phyloP scores from a whole-genome alignment of 257 asterid species.

The Scutellaria barbata region DNA sequence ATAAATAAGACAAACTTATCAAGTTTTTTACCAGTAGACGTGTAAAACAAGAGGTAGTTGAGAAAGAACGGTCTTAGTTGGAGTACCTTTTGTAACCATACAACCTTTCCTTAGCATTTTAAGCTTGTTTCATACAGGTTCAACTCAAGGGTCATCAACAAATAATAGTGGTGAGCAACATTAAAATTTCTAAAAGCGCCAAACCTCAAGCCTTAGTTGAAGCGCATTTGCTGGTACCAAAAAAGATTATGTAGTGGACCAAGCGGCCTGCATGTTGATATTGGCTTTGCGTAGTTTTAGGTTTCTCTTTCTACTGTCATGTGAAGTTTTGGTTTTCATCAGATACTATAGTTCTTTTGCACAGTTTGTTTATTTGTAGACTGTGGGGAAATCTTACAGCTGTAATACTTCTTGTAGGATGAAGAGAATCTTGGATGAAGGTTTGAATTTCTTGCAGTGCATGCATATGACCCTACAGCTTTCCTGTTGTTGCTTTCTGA shows the following conservation, averaged over 20 bases:
- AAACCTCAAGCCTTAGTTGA: too few relatives aligned
- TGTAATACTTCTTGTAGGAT: conserved; percentile 46
- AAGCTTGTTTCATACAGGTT: background rate
- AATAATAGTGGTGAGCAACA: background rate
- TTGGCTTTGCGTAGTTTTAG: background rate
- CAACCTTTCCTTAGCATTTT: background rate
- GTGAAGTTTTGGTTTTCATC: conserved; percentile 17
- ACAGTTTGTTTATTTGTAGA: conserved; percentile 8
- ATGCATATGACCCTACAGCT: conserved; percentile 25
- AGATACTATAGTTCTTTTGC: background rate
- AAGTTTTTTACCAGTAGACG: background rate
- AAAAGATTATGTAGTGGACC: too few relatives aligned
- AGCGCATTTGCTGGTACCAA: too few relatives aligned
- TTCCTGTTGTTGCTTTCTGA: conserved; percentile 22
- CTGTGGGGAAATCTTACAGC: conserved; percentile 27
- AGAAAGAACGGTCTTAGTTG: conserved; percentile 11
- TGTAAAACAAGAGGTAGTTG: background rate
- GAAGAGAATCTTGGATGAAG: conserved; percentile 44
- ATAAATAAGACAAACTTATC: background rate
- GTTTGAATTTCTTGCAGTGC: conserved; percentile 27
- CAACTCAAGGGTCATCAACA: conserved; percentile 3
- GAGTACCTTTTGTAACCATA: background rate
- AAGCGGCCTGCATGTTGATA: too few relatives aligned
- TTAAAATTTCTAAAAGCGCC: background rate
- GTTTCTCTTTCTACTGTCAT: conserved; percentile 16